phyloP scores from a whole-genome alignment of 2,329 filamentous ascomycete genomes.

The Ophiostoma sp. region DNA sequence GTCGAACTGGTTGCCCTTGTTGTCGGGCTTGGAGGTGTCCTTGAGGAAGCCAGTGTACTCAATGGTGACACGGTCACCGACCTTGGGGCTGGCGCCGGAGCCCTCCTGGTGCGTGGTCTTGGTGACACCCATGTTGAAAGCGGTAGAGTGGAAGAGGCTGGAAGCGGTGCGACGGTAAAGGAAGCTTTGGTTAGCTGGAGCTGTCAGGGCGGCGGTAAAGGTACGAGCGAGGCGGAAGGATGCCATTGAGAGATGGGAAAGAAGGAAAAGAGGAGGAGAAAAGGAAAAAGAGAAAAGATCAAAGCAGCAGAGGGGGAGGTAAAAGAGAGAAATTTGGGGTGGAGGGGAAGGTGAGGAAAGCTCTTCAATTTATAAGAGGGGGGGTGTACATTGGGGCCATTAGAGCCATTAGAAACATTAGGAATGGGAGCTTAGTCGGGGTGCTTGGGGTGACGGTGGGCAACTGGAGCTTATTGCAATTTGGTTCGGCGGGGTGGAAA shows the following conservation, averaged over 20 bases:
- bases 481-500: not conserved
- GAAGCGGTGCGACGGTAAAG: constrained; percentile 16
- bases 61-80: constrained; percentile 76
- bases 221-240: constrained; percentile 21
- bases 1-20: constrained; percentile 83
- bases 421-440: constrained; percentile 12
- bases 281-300: not conserved
- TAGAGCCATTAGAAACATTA: not conserved
- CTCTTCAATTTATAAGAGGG: constrained; percentile 15
- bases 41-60: constrained; percentile 90
- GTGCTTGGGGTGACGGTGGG: constrained; percentile 1
- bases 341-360: not conserved
- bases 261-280: not conserved
- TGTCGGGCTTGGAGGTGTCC: constrained; percentile 59
- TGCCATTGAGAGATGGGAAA: constrained; percentile 17
- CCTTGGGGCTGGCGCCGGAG: constrained; percentile 59
- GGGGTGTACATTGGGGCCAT: not conserved
- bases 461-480: not conserved
- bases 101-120: constrained; percentile 67
- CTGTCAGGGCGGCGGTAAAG: constrained; percentile 19
- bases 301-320: not conserved
- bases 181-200: constrained; percentile 21
- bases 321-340: not conserved
- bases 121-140: constrained; percentile 66
- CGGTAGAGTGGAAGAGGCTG: constrained; percentile 26